Evolutionary conservation across 2,329 filamentous ascomycete genomes (phyloP).

Genomic region (Paraphoma chrysanthemicola): DNA sequence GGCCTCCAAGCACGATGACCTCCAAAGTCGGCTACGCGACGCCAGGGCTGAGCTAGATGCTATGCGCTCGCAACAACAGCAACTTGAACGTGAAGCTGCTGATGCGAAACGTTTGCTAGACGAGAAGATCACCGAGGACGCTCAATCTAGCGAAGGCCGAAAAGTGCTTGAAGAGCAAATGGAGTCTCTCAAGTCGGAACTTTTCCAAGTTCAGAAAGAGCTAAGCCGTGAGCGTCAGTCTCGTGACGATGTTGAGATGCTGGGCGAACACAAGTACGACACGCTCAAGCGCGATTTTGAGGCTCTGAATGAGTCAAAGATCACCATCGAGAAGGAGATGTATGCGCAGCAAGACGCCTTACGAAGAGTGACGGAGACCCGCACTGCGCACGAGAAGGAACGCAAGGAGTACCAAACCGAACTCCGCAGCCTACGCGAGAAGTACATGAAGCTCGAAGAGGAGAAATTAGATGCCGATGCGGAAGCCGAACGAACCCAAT

Average conservation of each 20-base stretch:
- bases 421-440: slow-evolving; percentile 79
- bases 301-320: slow-evolving; percentile 89
- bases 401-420: slow-evolving; percentile 89
- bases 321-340: slow-evolving; percentile 96
- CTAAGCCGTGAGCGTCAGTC: slow-evolving; percentile 92
- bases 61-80: slow-evolving; percentile 81
- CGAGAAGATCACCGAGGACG: slow-evolving; percentile 87
- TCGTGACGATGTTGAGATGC: slow-evolving; percentile 88
- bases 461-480: slow-evolving; percentile 83
- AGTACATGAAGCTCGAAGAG: slow-evolving; percentile 85
- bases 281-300: slow-evolving; percentile 85
- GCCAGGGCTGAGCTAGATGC: slow-evolving; percentile 88
- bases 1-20: slow-evolving; percentile 77
- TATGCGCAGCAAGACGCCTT: slow-evolving; percentile 94
- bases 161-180: slow-evolving; percentile 87
- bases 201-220: slow-evolving; percentile 86
- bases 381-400: slow-evolving; percentile 80
- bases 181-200: slow-evolving; percentile 81
- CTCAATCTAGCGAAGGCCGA: slow-evolving; percentile 78
- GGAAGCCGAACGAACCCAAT: slow-evolving; percentile 79
- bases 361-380: slow-evolving; percentile 82
- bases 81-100: slow-evolving; percentile 85
- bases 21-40: slow-evolving; percentile 77
- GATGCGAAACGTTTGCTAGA: slow-evolving; percentile 88
- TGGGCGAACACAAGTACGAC: slow-evolving; percentile 86